Evolutionary conservation across 148 eudicot species (phyloP).

Genomic region (Rheum nobile): DNA sequence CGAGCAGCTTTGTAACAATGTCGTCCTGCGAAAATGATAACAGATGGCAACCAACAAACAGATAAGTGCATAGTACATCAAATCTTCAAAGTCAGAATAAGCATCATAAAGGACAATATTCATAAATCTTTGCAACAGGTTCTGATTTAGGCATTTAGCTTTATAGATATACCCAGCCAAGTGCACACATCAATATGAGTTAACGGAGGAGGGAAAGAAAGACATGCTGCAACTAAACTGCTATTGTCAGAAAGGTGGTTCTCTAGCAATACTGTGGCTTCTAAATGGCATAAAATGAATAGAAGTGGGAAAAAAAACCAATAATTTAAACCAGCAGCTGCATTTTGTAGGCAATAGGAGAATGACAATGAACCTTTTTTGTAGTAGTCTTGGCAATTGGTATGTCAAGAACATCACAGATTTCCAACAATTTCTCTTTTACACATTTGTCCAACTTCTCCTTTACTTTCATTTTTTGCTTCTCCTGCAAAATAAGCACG

Average conservation of each 20-base stretch:
- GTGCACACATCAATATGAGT: background rate
- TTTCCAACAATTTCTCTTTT: slow-evolving; percentile 69
- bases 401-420: slow-evolving; percentile 83
- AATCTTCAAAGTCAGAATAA: background rate
- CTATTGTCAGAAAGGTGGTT: background rate
- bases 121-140: background rate
- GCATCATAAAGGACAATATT: background rate
- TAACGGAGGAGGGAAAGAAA: background rate
- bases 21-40: slow-evolving; percentile 49
- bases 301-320: background rate
- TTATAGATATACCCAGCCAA: background rate
- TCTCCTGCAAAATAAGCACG: slow-evolving; percentile 45
- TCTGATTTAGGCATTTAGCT: background rate
- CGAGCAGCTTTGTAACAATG: slow-evolving; percentile 56
- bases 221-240: background rate
- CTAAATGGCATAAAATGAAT: background rate
- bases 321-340: background rate
- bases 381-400: slow-evolving; percentile 48
- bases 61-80: background rate
- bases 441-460: slow-evolving; percentile 80
- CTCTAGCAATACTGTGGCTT: background rate
- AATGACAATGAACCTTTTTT: slow-evolving; percentile 52
- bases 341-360: background rate
- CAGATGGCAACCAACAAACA: background rate
- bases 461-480: slow-evolving; percentile 70